A percentile compares a stretch with the other conserved stretches of the same genome.
These are phyloP conservation scores for Trichoderma sp. DNA, from an alignment of 2,329 filamentous ascomycete species.

Conservation along the genomic window DNA sequence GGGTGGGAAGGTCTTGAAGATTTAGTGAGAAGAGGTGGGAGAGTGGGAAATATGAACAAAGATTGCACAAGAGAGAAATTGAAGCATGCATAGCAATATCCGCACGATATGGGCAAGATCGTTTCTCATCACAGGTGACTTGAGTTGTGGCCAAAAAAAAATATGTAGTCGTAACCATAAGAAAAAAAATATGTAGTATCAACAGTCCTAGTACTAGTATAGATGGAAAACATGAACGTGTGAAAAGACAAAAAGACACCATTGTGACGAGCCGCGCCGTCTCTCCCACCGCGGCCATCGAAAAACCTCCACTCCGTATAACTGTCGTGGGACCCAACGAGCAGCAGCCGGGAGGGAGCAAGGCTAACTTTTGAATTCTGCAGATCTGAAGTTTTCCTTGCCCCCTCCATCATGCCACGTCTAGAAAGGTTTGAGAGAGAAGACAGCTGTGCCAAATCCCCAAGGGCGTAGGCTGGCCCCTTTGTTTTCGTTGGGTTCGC, in stretches of 20 bases:
- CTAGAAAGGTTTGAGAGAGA: constrained; percentile 56
- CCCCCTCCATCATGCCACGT: neutral
- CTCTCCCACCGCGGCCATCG: constrained; percentile 57
- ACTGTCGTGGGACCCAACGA: constrained; percentile 47
- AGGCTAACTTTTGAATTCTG: neutral
- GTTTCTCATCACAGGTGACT: neutral
- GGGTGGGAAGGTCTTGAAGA: neutral
- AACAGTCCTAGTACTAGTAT: constrained; percentile 1
- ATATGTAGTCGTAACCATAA: constrained; percentile 27
- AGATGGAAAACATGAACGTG: constrained; percentile 20
- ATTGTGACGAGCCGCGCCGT: constrained; percentile 51
- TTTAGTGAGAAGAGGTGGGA: neutral
- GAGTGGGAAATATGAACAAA: neutral
- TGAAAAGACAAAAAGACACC: constrained; percentile 10
- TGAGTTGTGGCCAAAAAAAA: neutral
- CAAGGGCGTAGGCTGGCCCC: constrained; percentile 3
- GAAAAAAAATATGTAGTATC: constrained; percentile 9
- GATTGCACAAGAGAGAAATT: neutral
- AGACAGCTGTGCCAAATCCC: constrained; percentile 52
- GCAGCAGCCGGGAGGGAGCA: neutral
- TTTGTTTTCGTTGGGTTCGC: neutral
- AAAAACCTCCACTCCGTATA: constrained; percentile 36
- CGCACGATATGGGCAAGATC: neutral
- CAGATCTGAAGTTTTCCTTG: neutral
- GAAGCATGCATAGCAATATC: constrained; percentile 19